Conservation (phyloP, 1,284 basidiomycete genomes). For the Leccinum pachyderme region DNA sequence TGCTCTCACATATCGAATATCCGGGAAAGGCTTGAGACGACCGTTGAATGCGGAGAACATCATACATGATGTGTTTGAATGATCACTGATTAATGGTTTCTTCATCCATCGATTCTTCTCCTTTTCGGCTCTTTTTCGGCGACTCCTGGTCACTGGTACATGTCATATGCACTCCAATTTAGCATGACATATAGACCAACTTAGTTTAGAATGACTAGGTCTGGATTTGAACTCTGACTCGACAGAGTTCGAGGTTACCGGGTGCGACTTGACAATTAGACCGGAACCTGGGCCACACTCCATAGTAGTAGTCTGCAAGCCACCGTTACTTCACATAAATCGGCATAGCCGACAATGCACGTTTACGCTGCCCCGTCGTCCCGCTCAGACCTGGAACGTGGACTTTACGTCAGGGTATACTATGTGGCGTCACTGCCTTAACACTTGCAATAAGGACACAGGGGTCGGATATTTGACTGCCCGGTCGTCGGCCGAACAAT, state of each 20-base stretch:
- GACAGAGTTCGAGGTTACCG: no score
- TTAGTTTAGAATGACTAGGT: no score
- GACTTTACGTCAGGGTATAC: neutral
- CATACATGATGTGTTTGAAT: conserved; percentile 4
- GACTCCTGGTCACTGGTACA: no score
- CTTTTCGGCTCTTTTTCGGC: neutral
- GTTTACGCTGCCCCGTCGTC: neutral
- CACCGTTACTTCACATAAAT: no score
- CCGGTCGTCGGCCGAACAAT: neutral
- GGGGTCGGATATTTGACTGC: neutral
- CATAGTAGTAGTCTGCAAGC: no score
- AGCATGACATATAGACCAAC: no score
- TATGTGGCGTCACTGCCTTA: neutral
- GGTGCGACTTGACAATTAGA: no score
- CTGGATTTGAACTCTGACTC: no score
- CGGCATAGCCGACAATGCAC: neutral
- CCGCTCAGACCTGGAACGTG: neutral
- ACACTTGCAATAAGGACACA: neutral
- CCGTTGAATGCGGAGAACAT: neutral
- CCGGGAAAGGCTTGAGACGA: conserved; percentile 5
- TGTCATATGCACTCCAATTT: no score
- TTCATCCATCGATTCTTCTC: no score
- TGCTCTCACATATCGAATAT: neutral
- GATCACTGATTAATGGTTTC: neutral
- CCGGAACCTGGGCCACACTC: no score